Base-by-base conservation (phyloP, 2,329 filamentous ascomycete species). In the Pseudocercospora fijiensis region DNA sequence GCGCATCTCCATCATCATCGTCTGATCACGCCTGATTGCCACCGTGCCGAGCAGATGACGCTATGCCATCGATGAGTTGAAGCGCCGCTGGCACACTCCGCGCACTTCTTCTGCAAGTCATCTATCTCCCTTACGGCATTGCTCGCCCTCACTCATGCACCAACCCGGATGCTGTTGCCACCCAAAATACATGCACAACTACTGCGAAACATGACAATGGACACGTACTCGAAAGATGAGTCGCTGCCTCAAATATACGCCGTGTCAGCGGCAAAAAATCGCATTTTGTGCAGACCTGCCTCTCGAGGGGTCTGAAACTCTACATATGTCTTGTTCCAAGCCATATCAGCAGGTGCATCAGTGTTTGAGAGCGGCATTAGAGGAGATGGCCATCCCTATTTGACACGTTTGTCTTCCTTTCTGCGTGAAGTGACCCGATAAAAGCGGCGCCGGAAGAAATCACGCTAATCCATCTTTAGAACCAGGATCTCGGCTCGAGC, bases 301-400 rank as follows among this genome's bases (percentile, higher is more conserved):
- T n/a, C 13, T 20, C n/a, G 41, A 43, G 18, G 43, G 20, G 22
- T 28, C 26, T 43, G 59, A 55, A 22, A 64, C 49, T 58, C 33
- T 28, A 10, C 43, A 27, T 11, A 24, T 20, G 59, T 33, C 57
- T 58, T 58, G 26, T 52, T 37, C 27, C n/a, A 49, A 45, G 27
- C 20, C 28, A 22, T 33, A n/a, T 57, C 51, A 47, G 24, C 51
- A 45, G 58, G 59, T 67, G 65, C 65, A 67, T 67, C 18, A 56
- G n/a, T 64, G 62, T 67, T 62, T 65, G 57, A 62, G 45, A 30
- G 41, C 37, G 20, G 47, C 27, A 6, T 9, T 28, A 4, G 28
- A 18, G 41, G 18, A 20, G n/a, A 37, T 56, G 53, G 11, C 18
- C 18, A 41, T 56, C 53, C 53, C 10, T 33, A 28, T 41, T 41